A percentile compares a stretch with the other conserved stretches of the same genome.
Evolutionary conservation across 345 rosid genomes (phyloP).

Genomic region (Eutrema japonicum): DNA sequence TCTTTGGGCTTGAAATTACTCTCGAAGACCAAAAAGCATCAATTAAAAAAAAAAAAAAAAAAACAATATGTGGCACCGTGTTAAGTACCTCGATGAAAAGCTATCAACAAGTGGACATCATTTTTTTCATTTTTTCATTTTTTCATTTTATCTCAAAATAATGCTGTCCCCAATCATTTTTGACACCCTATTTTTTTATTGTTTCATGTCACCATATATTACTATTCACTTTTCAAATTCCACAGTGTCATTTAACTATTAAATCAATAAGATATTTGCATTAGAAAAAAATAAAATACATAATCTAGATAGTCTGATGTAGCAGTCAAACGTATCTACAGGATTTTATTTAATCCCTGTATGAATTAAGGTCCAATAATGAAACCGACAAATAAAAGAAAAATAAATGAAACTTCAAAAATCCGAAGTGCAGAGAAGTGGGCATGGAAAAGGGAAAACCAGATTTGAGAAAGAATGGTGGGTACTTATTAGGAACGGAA

Average conservation of each 20-base stretch:
- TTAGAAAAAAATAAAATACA: no score
- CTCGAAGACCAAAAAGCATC: no score
- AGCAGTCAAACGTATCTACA: not conserved
- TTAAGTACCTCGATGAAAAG: conserved; percentile 34
- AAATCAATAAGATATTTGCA: not conserved
- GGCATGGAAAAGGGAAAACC: conserved; percentile 33
- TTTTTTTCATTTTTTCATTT: conserved; percentile 3
- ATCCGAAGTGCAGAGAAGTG: conserved; percentile 25
- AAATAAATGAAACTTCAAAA: conserved; percentile 15
- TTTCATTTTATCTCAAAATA: conserved; percentile 23
- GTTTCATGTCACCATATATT: conserved; percentile 5
- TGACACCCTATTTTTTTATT: conserved; percentile 13
- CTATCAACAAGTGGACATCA: conserved; percentile 36
- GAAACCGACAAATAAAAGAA: not conserved
- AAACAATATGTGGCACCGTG: conserved; percentile 32
- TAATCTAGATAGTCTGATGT: not conserved
- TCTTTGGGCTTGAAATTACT: no score
- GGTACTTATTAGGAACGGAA: conserved; percentile 39
- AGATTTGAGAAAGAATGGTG: conserved; percentile 44
- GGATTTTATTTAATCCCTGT: not conserved
- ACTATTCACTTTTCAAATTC: conserved; percentile 8
- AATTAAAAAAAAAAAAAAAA: no score
- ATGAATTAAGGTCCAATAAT: not conserved
- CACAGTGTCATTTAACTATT: not conserved
- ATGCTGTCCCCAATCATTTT: conserved; percentile 36